phyloP scores from a whole-genome alignment of 1,284 basidiomycete genomes.

The Ceratorhiza oryzae-sativae region DNA sequence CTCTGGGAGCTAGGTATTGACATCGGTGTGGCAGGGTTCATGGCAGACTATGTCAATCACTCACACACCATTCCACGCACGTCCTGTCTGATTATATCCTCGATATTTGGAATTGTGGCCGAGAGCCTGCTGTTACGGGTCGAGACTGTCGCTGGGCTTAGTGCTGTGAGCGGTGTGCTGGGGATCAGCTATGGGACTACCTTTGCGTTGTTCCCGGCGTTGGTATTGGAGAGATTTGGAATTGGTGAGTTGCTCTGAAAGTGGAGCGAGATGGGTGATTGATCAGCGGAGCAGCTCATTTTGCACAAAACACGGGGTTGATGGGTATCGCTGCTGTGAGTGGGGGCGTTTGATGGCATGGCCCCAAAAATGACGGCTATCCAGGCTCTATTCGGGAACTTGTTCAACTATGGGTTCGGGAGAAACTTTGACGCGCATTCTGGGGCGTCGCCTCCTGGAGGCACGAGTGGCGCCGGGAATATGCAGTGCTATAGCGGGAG shows the following conservation, averaged over 20 bases:
- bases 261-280: not conserved
- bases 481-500: conserved; percentile 41
- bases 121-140: conserved; percentile 52
- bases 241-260: conserved; percentile 58
- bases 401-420: conserved; percentile 87
- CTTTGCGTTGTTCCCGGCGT: conserved; percentile 80
- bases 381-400: conserved; percentile 56
- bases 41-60: conserved; percentile 75
- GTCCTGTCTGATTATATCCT: conserved; percentile 73
- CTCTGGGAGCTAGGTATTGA: too few species aligned
- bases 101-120: conserved; percentile 71
- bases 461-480: conserved; percentile 7
- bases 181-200: conserved; percentile 80
- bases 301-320: conserved; percentile 88
- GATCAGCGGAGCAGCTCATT: conserved; percentile 52
- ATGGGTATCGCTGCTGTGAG: conserved; percentile 77
- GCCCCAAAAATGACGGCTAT: not conserved
- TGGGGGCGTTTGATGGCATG: conserved; percentile 51
- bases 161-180: conserved; percentile 75
- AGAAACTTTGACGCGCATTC: conserved; percentile 77
- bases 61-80: conserved; percentile 69
- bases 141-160: conserved; percentile 54
- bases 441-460: conserved; percentile 25
- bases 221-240: conserved; percentile 88
- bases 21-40: conserved; percentile 61